These are phyloP conservation scores for Gloeophyllum trabeum DNA, from an alignment of 768 basidiomycete genomes.

Conservation along the genomic window DNA sequence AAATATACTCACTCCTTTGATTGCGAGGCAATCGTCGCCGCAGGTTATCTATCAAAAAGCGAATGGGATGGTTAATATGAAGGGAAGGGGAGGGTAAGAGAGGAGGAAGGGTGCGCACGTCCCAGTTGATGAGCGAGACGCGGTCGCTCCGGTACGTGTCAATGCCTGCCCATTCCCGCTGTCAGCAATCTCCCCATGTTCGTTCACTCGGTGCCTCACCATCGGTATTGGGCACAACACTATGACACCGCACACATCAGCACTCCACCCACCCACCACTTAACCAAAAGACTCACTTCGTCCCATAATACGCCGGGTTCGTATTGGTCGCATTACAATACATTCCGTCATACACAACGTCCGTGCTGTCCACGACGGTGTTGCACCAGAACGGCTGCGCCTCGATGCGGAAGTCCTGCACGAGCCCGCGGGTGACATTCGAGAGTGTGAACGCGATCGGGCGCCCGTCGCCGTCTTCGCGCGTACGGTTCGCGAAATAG, in stretches of 20 bases:
- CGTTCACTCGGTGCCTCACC: constrained; percentile 21
- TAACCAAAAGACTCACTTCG: constrained; percentile 30
- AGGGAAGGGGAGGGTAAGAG: neutral
- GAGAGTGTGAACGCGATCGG: constrained; percentile 44
- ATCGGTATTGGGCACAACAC: constrained; percentile 50
- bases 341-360: constrained; percentile 46
- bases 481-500: constrained; percentile 33
- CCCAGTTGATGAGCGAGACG: constrained; percentile 41
- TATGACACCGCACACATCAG: constrained; percentile 11
- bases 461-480: constrained; percentile 43
- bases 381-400: constrained; percentile 55
- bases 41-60: constrained; percentile 28
- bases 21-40: constrained; percentile 53
- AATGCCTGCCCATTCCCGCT: constrained; percentile 24
- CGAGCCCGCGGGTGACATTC: constrained; percentile 27
- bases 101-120: constrained; percentile 16
- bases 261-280: too few relatives aligned
- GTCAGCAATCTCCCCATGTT: neutral
- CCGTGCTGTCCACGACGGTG: constrained; percentile 35
- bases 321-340: constrained; percentile 44
- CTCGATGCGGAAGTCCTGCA: constrained; percentile 39
- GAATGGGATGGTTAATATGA: too few relatives aligned
- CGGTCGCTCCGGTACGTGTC: constrained; percentile 42
- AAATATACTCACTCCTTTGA: constrained; percentile 50
- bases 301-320: constrained; percentile 34